These are phyloP conservation scores for Venturia carpophila DNA, from an alignment of 2,329 filamentous ascomycete species.

Conservation along the genomic window DNA sequence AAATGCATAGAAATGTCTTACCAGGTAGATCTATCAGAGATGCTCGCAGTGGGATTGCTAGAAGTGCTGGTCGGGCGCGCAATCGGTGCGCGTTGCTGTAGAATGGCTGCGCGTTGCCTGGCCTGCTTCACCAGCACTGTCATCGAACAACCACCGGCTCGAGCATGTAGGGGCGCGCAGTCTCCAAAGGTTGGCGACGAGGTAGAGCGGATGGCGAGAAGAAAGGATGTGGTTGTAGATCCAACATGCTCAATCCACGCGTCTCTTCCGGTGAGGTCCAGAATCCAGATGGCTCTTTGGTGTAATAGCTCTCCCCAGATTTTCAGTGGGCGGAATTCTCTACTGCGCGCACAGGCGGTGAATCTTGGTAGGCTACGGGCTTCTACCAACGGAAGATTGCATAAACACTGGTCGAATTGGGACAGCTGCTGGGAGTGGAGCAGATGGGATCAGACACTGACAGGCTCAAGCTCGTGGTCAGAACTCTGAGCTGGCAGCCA, in stretches of 20 bases:
- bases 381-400: neutral
- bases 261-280: neutral
- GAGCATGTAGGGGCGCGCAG: neutral
- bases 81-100: neutral
- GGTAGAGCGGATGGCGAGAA: neutral
- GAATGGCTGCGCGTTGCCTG: neutral
- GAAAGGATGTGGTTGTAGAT: neutral
- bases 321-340: neutral
- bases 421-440: constrained; percentile 1
- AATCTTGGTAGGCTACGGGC: constrained; percentile 13
- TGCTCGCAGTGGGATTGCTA: neutral
- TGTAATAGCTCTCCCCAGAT: constrained; percentile 1
- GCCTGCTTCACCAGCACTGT: neutral
- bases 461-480: neutral
- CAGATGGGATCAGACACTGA: neutral
- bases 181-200: neutral
- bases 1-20: constrained; percentile 6
- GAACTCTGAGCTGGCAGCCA: neutral
- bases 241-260: constrained; percentile 1
- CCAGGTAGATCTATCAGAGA: neutral
- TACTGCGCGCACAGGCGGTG: neutral
- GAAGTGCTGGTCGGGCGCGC: neutral
- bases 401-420: neutral
- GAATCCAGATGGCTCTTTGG: constrained; percentile 6
- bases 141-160: neutral